These are phyloP conservation scores for Leavenworthia alabamica DNA, from an alignment of 345 rosid species.

Conservation along the genomic window DNA sequence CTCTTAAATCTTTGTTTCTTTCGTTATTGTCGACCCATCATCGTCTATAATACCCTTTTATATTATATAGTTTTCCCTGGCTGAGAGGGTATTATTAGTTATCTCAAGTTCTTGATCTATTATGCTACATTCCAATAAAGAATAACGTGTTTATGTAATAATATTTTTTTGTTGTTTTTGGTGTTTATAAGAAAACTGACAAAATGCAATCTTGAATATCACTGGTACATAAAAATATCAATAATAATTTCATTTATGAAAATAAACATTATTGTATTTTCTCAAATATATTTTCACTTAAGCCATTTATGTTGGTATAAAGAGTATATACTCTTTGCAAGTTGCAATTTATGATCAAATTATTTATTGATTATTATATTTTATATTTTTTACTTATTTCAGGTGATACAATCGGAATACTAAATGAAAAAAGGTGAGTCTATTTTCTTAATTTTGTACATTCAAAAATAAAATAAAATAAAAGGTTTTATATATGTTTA, in stretches of 20 bases:
- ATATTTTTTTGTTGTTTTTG: background rate
- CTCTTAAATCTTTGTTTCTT: constrained; percentile 8
- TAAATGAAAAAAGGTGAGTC: constrained; percentile 2
- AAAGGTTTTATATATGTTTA: background rate
- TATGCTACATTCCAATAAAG: background rate
- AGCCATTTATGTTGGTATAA: background rate
- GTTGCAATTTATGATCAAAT: background rate
- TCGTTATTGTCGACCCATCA: constrained; percentile 1
- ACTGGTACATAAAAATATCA: background rate
- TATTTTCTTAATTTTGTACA: background rate
- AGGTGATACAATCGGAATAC: constrained; percentile 1
- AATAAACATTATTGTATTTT: too few species aligned
- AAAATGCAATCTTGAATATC: background rate
- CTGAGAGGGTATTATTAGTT: background rate
- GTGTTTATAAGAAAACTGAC: background rate
- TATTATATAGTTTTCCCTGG: background rate
- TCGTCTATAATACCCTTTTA: background rate
- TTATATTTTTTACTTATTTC: background rate
- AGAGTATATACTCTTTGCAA: background rate
- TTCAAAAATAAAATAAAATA: too few species aligned
- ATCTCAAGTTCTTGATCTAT: background rate
- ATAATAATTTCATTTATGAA: background rate
- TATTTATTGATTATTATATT: background rate
- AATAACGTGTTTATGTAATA: background rate
- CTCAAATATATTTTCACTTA: background rate